phyloP scores from a whole-genome alignment of 371 early-diverging fungal species.

The Mucor plumbeus region DNA sequence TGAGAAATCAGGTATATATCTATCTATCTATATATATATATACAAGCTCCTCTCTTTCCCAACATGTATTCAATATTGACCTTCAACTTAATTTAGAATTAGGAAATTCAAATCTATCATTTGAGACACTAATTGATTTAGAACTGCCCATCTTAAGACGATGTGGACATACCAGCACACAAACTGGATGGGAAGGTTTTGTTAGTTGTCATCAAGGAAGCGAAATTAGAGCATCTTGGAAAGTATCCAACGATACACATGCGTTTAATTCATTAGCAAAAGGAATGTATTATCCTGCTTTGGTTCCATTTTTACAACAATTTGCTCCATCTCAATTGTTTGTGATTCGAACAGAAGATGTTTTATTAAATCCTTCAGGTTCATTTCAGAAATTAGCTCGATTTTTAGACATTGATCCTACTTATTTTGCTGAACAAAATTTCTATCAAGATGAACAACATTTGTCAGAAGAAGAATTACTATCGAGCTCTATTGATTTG shows the following conservation, averaged over 20 bases:
- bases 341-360: constrained; percentile 43
- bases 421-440: constrained; percentile 34
- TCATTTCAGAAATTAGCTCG: constrained; percentile 39
- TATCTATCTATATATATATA: background rate
- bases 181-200: constrained; percentile 50
- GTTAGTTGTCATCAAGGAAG: constrained; percentile 46
- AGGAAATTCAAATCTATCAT: constrained; percentile 26
- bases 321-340: constrained; percentile 49
- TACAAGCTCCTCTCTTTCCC: background rate
- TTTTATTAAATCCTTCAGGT: constrained; percentile 30
- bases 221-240: constrained; percentile 41
- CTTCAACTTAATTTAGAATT: background rate
- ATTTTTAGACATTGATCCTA: constrained; percentile 42
- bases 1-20: constrained; percentile 32
- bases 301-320: constrained; percentile 41
- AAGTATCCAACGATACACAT: constrained; percentile 23
- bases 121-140: constrained; percentile 42
- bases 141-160: constrained; percentile 46
- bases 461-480: constrained; percentile 27
- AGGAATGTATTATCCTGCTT: constrained; percentile 46
- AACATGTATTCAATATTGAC: background rate
- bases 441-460: constrained; percentile 27
- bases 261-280: constrained; percentile 41
- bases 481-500: background rate
- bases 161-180: constrained; percentile 47